phyloP scores from a whole-genome alignment of 2,329 filamentous ascomycete genomes.

The Aspergillus uvarum region DNA sequence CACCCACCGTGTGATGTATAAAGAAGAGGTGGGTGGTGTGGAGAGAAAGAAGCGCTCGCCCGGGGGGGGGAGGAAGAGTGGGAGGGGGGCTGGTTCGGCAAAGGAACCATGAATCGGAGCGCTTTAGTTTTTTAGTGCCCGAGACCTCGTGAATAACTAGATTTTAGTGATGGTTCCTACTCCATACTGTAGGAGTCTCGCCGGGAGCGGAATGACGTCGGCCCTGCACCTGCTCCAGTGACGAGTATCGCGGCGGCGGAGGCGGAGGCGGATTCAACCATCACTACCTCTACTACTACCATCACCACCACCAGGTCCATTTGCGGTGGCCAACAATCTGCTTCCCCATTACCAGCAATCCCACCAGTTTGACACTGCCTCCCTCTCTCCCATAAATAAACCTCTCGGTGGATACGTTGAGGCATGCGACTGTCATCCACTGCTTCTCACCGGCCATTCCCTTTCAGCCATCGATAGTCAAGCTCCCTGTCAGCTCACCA shows the following conservation, averaged over 20 bases:
- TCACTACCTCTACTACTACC: neutral
- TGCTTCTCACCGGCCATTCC: slow-evolving; percentile 19
- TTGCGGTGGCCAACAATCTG: neutral
- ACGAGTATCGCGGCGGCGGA: neutral
- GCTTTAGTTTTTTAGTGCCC: neutral
- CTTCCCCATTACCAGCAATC: neutral
- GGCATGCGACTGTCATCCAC: slow-evolving; percentile 24
- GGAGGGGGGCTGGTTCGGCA: slow-evolving; percentile 4
- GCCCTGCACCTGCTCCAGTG: slow-evolving; percentile 4
- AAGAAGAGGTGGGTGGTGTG: neutral
- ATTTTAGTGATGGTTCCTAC: neutral
- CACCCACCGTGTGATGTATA: neutral
- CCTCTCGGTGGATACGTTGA: slow-evolving; percentile 4
- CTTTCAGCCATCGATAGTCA: slow-evolving; percentile 24
- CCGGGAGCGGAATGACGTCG: slow-evolving; percentile 14
- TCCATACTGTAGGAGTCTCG: neutral
- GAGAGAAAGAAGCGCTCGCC: neutral
- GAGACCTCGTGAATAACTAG: neutral
- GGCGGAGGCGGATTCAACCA: neutral
- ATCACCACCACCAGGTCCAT: neutral
- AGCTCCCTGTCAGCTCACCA: slow-evolving; percentile 12
- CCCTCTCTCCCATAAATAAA: neutral
- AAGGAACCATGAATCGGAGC: neutral
- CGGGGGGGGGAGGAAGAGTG: neutral
- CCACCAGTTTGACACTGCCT: neutral